Evolutionary conservation across 345 rosid species (phyloP).

Genomic region (Crucihimalaya himalaica): DNA sequence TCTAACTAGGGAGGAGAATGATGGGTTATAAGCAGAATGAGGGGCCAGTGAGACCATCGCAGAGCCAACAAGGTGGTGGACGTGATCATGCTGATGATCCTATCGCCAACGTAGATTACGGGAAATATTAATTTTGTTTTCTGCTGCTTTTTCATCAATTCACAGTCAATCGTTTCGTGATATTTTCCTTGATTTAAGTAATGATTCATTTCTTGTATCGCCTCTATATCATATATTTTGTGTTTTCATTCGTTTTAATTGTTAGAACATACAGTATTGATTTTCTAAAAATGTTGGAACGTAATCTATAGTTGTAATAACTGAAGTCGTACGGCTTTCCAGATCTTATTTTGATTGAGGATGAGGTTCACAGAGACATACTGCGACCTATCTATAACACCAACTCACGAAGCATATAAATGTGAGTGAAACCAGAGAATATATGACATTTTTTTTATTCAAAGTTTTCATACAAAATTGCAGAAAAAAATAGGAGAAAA

Average conservation of each 20-base stretch:
- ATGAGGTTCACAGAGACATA: neutral
- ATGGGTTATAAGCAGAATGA: neutral
- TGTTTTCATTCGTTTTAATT: neutral
- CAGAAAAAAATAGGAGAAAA: neutral
- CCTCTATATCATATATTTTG: neutral
- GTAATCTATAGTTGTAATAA: too few species aligned
- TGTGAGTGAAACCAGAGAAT: neutral
- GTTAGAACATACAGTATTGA: neutral
- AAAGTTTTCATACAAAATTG: conserved; percentile 11
- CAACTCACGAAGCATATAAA: neutral
- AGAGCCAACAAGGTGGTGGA: conserved; percentile 3
- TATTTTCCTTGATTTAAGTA: neutral
- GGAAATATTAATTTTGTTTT: neutral
- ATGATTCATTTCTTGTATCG: neutral
- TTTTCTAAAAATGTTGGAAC: neutral
- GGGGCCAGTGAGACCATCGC: neutral
- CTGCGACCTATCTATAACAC: neutral
- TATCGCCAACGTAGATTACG: neutral
- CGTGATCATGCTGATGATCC: neutral
- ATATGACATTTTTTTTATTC: conserved; percentile 21
- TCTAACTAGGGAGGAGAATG: neutral
- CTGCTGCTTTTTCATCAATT: neutral
- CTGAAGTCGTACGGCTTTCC: neutral
- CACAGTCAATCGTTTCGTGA: neutral
- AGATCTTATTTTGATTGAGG: too few species aligned